Conservation (phyloP, 1,284 basidiomycete genomes). For the Cystobasidium slooffiae region DNA sequence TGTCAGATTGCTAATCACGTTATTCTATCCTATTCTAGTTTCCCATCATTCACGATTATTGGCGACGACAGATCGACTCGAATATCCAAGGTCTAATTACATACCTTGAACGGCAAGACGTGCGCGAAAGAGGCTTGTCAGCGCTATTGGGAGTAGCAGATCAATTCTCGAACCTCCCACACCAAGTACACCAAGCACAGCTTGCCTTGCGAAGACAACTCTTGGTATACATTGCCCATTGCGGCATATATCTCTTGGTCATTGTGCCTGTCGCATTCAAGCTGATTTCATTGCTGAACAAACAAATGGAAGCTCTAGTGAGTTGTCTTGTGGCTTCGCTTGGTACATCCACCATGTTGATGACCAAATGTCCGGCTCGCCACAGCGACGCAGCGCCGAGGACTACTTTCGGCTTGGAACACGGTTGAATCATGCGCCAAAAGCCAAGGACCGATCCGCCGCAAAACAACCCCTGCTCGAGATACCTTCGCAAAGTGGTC, state of each 20-base stretch:
- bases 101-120: slow-evolving; percentile 19
- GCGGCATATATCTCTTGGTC: slow-evolving; percentile 13
- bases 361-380: not conserved
- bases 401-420: slow-evolving; percentile 40
- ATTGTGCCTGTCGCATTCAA: slow-evolving; percentile 28
- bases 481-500: not conserved
- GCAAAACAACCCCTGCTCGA: not conserved
- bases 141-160: slow-evolving; percentile 13
- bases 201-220: slow-evolving; percentile 13
- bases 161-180: slow-evolving; percentile 1
- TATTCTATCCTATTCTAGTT: not conserved
- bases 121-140: slow-evolving; percentile 1
- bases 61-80: slow-evolving; percentile 24
- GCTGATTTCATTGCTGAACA: slow-evolving; percentile 23
- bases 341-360: not conserved
- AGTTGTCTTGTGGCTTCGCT: not conserved
- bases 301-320: slow-evolving; percentile 35
- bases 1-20: not conserved
- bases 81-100: not conserved
- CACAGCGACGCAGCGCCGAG: slow-evolving; percentile 27
- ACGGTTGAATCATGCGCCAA: not conserved
- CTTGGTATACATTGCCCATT: slow-evolving; percentile 29
- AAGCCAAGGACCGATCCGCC: not conserved
- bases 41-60: slow-evolving; percentile 37
- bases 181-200: slow-evolving; percentile 15